phyloP scores from a whole-genome alignment of 192 early-diverging fungal species.

The Obelidium mucronatum region DNA sequence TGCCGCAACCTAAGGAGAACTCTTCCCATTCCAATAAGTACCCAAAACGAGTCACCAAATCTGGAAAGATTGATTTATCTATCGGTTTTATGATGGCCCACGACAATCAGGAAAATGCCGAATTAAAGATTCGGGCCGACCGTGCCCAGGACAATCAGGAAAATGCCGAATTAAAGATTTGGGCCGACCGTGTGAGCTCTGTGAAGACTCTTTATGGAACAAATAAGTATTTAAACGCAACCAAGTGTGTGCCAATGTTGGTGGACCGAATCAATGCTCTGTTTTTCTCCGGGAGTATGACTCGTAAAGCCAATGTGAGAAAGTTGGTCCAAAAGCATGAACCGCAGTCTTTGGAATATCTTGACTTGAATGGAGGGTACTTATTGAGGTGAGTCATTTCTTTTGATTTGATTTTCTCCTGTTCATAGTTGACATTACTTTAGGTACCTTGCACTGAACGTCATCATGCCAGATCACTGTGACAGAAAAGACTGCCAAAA shows the following conservation, averaged over 20 bases:
- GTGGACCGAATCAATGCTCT: background rate
- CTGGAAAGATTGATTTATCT: background rate
- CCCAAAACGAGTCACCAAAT: background rate
- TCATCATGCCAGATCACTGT: background rate
- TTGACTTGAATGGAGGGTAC: background rate
- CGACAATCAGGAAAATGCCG: background rate
- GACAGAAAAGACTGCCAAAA: background rate
- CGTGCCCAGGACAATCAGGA: background rate
- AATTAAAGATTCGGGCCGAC: background rate
- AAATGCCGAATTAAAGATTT: background rate
- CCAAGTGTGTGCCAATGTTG: background rate
- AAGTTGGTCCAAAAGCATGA: background rate
- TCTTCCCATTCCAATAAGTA: background rate
- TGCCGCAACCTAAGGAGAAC: background rate
- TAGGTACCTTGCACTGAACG: background rate
- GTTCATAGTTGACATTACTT: no score
- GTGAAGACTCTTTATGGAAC: no score
- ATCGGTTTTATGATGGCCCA: background rate
- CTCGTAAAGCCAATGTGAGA: background rate
- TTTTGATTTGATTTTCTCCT: no score
- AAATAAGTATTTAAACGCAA: no score
- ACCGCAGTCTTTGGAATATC: background rate
- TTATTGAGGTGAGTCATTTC: background rate
- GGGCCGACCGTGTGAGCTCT: no score
- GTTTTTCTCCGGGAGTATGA: background rate